These are phyloP conservation scores for Dictyostelium firmibasis DNA, from an alignment of 78 protist genomes.

Conservation along the genomic window DNA sequence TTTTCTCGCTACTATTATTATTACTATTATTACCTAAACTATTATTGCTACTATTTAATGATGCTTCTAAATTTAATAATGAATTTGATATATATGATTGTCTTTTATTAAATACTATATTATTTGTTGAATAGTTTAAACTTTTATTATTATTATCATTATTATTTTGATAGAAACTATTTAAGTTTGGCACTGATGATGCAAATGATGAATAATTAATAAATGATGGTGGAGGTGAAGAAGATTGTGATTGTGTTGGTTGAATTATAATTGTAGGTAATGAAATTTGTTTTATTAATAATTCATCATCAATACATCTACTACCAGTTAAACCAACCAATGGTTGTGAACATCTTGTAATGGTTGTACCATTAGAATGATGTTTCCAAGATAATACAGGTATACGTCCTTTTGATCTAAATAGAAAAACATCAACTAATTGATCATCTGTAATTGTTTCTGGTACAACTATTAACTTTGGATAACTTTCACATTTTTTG, in stretches of 20 bases:
- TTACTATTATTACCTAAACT: not conserved
- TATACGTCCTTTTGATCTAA: constrained; percentile 51
- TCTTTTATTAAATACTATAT: not conserved
- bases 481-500: constrained; percentile 29
- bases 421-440: constrained; percentile 27
- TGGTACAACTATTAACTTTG: constrained; percentile 37
- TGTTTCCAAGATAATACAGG: constrained; percentile 40
- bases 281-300: constrained; percentile 17
- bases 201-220: not conserved
- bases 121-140: not conserved
- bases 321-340: constrained; percentile 31
- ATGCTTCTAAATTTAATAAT: not conserved
- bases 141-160: not conserved
- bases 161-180: not conserved
- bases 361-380: constrained; percentile 15
- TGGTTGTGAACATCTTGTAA: constrained; percentile 51
- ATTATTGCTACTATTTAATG: not conserved
- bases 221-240: not conserved
- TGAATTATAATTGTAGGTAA: not conserved
- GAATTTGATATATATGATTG: not conserved
- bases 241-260: not conserved
- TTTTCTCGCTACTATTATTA: not conserved
- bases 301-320: constrained; percentile 55
- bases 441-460: constrained; percentile 16
- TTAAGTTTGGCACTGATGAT: not conserved